A percentile compares a stretch with the other conserved stretches of the same genome.
phyloP scores from a whole-genome alignment of 148 eudicot species.

The Bassia scoparia region DNA sequence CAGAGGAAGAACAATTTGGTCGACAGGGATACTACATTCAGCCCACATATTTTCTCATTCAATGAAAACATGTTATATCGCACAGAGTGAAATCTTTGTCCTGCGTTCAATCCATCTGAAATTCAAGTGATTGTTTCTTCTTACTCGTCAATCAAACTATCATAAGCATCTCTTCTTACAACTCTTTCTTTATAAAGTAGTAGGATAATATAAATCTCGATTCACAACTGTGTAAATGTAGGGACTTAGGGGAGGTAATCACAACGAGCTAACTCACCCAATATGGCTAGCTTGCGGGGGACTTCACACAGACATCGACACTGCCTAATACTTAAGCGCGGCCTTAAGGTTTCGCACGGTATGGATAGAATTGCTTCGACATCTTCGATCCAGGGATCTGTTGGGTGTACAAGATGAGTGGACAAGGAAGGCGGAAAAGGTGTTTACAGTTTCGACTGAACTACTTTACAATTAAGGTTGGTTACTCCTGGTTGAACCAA shows the following conservation, averaged over 20 bases:
- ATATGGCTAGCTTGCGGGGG: slow-evolving; percentile 63
- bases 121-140: slow-evolving; percentile 34
- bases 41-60: slow-evolving; percentile 66
- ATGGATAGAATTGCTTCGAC: slow-evolving; percentile 60
- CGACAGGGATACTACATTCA: slow-evolving; percentile 55
- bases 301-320: slow-evolving; percentile 55
- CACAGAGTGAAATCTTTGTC: too few relatives aligned
- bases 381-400: slow-evolving; percentile 56
- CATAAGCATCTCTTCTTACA: too few relatives aligned
- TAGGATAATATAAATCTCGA: too few relatives aligned
- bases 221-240: too few relatives aligned
- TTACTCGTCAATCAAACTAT: too few relatives aligned
- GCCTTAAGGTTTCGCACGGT: slow-evolving; percentile 60
- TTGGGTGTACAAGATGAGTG: slow-evolving; percentile 73
- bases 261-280: slow-evolving; percentile 44
- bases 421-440: slow-evolving; percentile 64
- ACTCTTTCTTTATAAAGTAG: too few relatives aligned
- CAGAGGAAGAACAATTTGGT: slow-evolving; percentile 49
- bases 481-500: too few relatives aligned
- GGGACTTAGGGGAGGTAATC: slow-evolving; percentile 54
- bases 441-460: slow-evolving; percentile 44
- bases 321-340: slow-evolving; percentile 55
- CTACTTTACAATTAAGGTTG: slow-evolving; percentile 59
- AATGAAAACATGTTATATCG: slow-evolving; percentile 55
- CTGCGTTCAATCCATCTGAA: slow-evolving; percentile 63